Base-by-base conservation (phyloP, 2,329 filamentous ascomycete genomes). In the Trichoderma sp. region DNA sequence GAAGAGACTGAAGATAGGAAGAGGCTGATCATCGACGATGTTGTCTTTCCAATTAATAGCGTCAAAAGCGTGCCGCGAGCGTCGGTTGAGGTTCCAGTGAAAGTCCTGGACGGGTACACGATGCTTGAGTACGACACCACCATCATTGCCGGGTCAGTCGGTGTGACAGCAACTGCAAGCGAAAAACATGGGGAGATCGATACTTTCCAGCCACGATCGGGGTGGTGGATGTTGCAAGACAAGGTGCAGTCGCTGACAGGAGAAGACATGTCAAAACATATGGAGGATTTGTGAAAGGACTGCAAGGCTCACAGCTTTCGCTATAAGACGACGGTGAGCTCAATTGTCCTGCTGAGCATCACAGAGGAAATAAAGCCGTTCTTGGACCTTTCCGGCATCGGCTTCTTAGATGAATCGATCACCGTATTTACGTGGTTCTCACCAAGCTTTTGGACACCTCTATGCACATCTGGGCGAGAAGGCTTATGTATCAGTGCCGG, bases 191-290 rank as follows among this genome's bases (percentile, higher is more conserved):
- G 6, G 5, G 41, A 1, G 7, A n/a, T 24, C 34, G 26, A 62
- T 10, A 62, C 47, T 54, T 62, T 62, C 14, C 59, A 62, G n/a
- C 59, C 59, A 24, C 59, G 48, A 9, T 62, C 59, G 2, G 59
- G 59, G 19, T 62, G 59, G 59, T 62, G 59, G 59, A 62, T 62
- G 59, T 5, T 62, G 19, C 34, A 44, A 3, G 59, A 62, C 19
- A 24, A 39, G 39, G 34, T 50, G n/a, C 15, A n/a, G 34, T 43
- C n/a, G 5, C 14, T 48, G 9, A 15, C 12, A 9, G 7, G 10
- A 19, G 26, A 15, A 5, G 12, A 24, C n/a, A 21, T 47, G 44
- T 4, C 44, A 12, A 58, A 47, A 15, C 41, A 28, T 43, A 21
- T 28, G n/a, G 7, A 43, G 9, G 41, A 28, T 9, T 4, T 17